phyloP scores from a whole-genome alignment of 768 basidiomycete species.

The Lactarius vividus region DNA sequence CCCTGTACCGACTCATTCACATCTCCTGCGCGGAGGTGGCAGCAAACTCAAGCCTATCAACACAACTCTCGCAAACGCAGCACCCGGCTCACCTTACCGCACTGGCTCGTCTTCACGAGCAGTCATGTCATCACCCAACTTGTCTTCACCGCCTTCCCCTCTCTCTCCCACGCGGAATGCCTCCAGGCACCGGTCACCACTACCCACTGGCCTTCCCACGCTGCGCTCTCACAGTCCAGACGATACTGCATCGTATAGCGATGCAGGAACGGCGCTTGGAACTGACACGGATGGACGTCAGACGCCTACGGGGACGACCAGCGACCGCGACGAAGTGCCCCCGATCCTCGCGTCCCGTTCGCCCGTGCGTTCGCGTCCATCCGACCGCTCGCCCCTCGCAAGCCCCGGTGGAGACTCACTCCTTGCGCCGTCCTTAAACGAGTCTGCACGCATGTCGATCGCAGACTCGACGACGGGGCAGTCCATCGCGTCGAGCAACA shows the following conservation, averaged over 20 bases:
- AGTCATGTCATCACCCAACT: conserved; percentile 62
- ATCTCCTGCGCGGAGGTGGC: conserved; percentile 41
- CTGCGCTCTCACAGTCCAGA: conserved; percentile 22
- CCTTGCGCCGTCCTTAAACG: conserved; percentile 10
- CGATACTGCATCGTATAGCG: conserved; percentile 19
- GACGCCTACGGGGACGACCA: conserved; percentile 27
- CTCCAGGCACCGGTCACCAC: conserved; percentile 16
- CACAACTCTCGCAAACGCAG: conserved; percentile 32
- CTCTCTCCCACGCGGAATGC: conserved; percentile 27
- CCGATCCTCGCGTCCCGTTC: conserved; percentile 48
- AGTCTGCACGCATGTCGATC: conserved; percentile 30
- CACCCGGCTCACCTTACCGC: conserved; percentile 13
- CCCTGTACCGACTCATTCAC: conserved; percentile 46
- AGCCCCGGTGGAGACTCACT: conserved; percentile 10
- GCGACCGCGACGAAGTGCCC: conserved; percentile 41
- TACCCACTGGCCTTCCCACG: conserved; percentile 19
- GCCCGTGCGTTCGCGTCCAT: conserved; percentile 46
- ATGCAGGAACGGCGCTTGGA: conserved; percentile 32
- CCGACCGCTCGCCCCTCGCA: conserved; percentile 20
- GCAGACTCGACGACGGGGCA: conserved; percentile 52
- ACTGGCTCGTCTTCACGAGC: conserved; percentile 39
- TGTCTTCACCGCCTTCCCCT: conserved; percentile 36
- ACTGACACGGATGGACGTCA: conserved; percentile 28
- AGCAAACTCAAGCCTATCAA: conserved; percentile 33
- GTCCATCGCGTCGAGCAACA: conserved; percentile 59